A percentile compares a stretch with the other conserved stretches of the same genome.
Conservation (phyloP, 495 filamentous ascomycete genomes). For the Aspergillus asperescens region DNA sequence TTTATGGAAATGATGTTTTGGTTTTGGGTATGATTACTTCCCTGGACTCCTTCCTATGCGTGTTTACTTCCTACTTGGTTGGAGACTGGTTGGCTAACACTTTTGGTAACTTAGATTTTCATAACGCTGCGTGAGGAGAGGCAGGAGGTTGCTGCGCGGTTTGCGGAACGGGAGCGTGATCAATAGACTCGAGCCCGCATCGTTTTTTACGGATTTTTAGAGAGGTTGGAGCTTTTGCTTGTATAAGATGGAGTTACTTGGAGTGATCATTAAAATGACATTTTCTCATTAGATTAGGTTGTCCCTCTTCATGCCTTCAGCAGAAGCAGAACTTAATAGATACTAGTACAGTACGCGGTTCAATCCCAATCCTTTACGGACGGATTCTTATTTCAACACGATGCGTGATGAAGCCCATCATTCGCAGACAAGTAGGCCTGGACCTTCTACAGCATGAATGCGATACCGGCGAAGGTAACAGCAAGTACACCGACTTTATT, state of each 20-base stretch:
- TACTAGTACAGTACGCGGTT: slow-evolving; percentile 4
- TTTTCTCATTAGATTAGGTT: slow-evolving; percentile 8
- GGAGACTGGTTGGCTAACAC: slow-evolving; percentile 41
- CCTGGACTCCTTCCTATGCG: too few species aligned
- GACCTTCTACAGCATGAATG: slow-evolving; percentile 26
- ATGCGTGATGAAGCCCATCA: background rate
- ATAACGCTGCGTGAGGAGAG: slow-evolving; percentile 42
- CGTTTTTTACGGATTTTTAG: background rate
- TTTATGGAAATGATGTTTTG: slow-evolving; percentile 81
- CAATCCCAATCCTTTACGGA: background rate
- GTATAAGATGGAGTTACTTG: background rate
- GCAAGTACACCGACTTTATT: slow-evolving; percentile 31
- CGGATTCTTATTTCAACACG: background rate
- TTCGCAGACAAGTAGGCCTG: background rate
- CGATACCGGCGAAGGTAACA: slow-evolving; percentile 32
- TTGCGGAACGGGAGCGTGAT: slow-evolving; percentile 31
- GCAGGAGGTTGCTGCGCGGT: slow-evolving; percentile 33
- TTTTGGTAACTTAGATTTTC: slow-evolving; percentile 42
- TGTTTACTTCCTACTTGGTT: slow-evolving; percentile 15
- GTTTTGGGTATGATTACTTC: slow-evolving; percentile 80
- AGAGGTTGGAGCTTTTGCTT: background rate
- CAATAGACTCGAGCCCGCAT: slow-evolving; percentile 3
- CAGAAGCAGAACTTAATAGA: slow-evolving; percentile 5
- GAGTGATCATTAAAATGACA: background rate
- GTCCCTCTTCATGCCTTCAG: background rate